phyloP scores from a whole-genome alignment of 2,329 filamentous ascomycete species.

The Exophiala sp. region DNA sequence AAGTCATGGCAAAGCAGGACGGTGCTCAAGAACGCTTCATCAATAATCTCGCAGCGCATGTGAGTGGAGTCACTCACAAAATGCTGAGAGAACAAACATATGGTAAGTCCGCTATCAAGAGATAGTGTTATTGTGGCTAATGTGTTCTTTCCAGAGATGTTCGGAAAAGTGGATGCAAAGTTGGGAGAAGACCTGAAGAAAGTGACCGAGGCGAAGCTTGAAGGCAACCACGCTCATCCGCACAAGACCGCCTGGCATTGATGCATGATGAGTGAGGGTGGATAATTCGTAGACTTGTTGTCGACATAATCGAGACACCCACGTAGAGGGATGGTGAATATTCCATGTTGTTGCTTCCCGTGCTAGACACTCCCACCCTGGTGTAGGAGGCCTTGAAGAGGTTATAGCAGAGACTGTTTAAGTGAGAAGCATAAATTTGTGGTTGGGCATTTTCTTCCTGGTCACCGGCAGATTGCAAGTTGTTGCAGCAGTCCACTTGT shows the following conservation, averaged over 20 bases:
- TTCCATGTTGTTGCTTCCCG: too few species aligned
- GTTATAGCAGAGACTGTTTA: too few species aligned
- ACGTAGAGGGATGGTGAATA: too few species aligned
- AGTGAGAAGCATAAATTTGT: too few species aligned
- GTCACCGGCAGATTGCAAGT: too few species aligned
- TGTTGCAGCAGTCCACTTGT: too few species aligned
- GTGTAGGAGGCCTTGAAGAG: too few species aligned
- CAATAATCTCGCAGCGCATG: slow-evolving; percentile 50
- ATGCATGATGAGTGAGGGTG: neutral
- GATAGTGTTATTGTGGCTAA: neutral
- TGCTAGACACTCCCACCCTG: too few species aligned
- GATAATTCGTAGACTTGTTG: too few species aligned
- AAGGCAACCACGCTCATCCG: neutral
- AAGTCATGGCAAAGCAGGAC: slow-evolving; percentile 38
- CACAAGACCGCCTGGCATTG: slow-evolving; percentile 4
- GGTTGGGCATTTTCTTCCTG: too few species aligned
- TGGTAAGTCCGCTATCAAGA: neutral
- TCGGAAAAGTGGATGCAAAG: neutral
- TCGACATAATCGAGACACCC: too few species aligned
- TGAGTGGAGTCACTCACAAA: neutral
- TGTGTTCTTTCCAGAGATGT: neutral
- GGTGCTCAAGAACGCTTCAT: slow-evolving; percentile 63
- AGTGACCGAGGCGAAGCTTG: neutral
- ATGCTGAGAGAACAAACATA: neutral
- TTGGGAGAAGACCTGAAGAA: neutral